Evolutionary conservation across 2,329 filamentous ascomycete genomes (phyloP).

Genomic region (Conoideocrella luteorostrata): DNA sequence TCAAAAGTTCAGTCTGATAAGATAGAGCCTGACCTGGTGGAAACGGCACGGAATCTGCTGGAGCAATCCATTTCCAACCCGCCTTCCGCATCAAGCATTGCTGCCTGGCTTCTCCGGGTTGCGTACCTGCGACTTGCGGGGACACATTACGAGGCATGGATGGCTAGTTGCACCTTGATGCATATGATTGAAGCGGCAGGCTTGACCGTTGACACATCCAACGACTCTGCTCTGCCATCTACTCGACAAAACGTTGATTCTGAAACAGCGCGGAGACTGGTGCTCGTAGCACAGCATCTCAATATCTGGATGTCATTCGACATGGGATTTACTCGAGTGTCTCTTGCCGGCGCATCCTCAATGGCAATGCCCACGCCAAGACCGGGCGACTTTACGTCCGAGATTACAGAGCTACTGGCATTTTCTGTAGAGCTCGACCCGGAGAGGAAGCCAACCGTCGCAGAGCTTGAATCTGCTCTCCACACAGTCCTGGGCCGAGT

Average conservation of each 20-base stretch:
- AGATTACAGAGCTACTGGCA: constrained; percentile 46
- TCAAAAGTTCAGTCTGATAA: constrained; percentile 34
- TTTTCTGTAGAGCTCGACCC: constrained; percentile 49
- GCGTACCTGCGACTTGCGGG: constrained; percentile 47
- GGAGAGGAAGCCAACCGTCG: constrained; percentile 32
- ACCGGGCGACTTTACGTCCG: constrained; percentile 35
- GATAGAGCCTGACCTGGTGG: constrained; percentile 39
- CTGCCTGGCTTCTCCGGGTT: constrained; percentile 46
- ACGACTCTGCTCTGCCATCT: constrained; percentile 19
- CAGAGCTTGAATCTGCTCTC: constrained; percentile 37
- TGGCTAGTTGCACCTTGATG: constrained; percentile 51
- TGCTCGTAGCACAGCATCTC: constrained; percentile 48
- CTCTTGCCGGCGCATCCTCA: constrained; percentile 35
- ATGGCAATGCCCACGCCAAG: constrained; percentile 31
- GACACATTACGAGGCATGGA: constrained; percentile 48
- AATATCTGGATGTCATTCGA: constrained; percentile 56
- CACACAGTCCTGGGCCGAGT: constrained; percentile 31
- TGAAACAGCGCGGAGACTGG: constrained; percentile 35
- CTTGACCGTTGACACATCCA: constrained; percentile 32
- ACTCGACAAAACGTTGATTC: constrained; percentile 17
- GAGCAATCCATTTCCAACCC: constrained; percentile 1
- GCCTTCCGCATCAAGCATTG: constrained; percentile 25
- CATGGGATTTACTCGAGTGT: constrained; percentile 47
- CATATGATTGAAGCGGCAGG: constrained; percentile 51
- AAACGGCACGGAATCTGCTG: constrained; percentile 15